Conservation (phyloP, 1,284 basidiomycete genomes). For the Serendipita sp. region DNA sequence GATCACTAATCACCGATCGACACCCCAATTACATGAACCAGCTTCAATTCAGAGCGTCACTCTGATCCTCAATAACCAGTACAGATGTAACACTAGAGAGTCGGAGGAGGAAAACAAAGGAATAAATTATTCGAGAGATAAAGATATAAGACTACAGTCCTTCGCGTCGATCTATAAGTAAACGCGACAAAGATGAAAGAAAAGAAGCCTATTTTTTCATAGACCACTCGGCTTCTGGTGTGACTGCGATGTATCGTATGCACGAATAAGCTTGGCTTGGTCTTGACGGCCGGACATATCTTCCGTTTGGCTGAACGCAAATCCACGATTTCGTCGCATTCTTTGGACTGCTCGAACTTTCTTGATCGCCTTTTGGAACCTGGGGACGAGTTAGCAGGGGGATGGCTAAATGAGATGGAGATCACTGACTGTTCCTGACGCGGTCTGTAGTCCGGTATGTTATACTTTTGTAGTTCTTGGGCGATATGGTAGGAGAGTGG, state of each 20-base stretch:
- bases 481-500: constrained; percentile 93
- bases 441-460: constrained; percentile 92
- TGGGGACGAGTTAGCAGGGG: constrained; percentile 20
- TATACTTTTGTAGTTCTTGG: constrained; percentile 94
- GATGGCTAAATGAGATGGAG: neutral
- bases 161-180: too few species aligned
- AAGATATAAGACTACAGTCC: too few species aligned
- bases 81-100: too few species aligned
- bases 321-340: constrained; percentile 85
- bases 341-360: constrained; percentile 92
- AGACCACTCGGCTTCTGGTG: constrained; percentile 49
- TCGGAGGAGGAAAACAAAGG: too few species aligned
- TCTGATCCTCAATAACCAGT: too few species aligned
- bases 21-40: too few species aligned
- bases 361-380: constrained; percentile 95
- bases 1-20: too few species aligned
- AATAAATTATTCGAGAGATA: too few species aligned
- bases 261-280: constrained; percentile 73
- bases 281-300: constrained; percentile 59
- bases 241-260: constrained; percentile 77
- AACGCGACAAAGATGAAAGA: neutral
- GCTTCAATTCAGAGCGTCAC: too few species aligned
- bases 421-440: constrained; percentile 81
- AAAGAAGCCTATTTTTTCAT: constrained; percentile 8
- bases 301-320: constrained; percentile 93